These are phyloP conservation scores for Thuidium tamariscinum DNA, from an alignment of 225 moss, liverwort and hornwort genomes.

Conservation along the genomic window DNA sequence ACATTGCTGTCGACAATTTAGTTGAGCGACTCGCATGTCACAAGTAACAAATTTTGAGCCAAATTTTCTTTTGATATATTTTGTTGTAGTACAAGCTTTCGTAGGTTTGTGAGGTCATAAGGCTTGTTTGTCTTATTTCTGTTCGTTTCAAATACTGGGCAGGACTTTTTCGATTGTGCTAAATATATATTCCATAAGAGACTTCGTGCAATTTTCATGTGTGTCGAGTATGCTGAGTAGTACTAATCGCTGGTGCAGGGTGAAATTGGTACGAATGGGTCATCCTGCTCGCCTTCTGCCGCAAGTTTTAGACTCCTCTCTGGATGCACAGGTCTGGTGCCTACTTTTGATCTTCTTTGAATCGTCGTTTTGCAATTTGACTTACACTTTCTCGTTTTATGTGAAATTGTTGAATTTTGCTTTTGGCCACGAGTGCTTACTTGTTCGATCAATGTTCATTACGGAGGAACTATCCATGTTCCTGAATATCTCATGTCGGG, in stretches of 20 bases:
- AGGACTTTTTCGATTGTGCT: neutral
- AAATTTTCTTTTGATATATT: neutral
- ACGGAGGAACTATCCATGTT: neutral
- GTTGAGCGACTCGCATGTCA: conserved; percentile 87
- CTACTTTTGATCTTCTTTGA: neutral
- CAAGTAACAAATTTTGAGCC: conserved; percentile 31
- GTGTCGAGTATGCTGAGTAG: neutral
- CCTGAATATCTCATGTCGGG: neutral
- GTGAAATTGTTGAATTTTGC: neutral
- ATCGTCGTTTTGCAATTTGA: neutral
- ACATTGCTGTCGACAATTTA: conserved; percentile 94
- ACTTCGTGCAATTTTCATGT: neutral
- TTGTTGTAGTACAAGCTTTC: neutral
- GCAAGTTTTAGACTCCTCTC: conserved; percentile 81
- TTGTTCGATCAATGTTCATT: neutral
- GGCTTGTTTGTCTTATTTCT: neutral
- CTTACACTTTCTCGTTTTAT: neutral
- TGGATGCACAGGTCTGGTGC: conserved; percentile 77
- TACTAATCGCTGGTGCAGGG: conserved; percentile 21
- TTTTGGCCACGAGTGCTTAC: neutral
- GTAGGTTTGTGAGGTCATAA: neutral
- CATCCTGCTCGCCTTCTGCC: conserved; percentile 93
- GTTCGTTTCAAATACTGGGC: neutral
- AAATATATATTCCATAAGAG: neutral
- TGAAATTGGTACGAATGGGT: conserved; percentile 83